Evolutionary conservation across 2,329 filamentous ascomycete genomes (phyloP).

Genomic region (Trichoderma atrobrunneum): DNA sequence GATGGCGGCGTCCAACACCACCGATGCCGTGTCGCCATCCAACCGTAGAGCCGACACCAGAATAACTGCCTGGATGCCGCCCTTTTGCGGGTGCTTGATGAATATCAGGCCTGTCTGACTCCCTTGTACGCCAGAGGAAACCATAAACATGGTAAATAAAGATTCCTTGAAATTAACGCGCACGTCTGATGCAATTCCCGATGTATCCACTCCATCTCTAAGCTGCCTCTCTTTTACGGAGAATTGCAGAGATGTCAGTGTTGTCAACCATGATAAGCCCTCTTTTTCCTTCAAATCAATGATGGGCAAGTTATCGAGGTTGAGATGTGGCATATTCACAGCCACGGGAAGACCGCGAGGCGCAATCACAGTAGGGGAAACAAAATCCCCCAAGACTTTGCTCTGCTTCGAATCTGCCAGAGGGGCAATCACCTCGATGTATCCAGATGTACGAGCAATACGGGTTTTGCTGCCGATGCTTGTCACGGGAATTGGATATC

Average conservation of each 20-base stretch:
- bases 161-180: slow-evolving; percentile 50
- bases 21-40: slow-evolving; percentile 40
- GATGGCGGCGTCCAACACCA: slow-evolving; percentile 48
- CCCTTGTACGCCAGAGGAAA: slow-evolving; percentile 45
- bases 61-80: slow-evolving; percentile 41
- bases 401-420: slow-evolving; percentile 27
- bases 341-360: slow-evolving; percentile 32
- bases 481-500: slow-evolving; percentile 41
- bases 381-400: slow-evolving; percentile 31
- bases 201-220: slow-evolving; percentile 29
- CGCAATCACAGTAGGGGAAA: slow-evolving; percentile 37
- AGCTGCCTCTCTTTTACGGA: slow-evolving; percentile 41
- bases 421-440: slow-evolving; percentile 44
- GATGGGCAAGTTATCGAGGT: slow-evolving; percentile 45
- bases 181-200: slow-evolving; percentile 29
- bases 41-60: slow-evolving; percentile 42
- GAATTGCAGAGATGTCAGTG: slow-evolving; percentile 40
- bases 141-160: slow-evolving; percentile 46
- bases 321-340: slow-evolving; percentile 42
- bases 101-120: slow-evolving; percentile 45
- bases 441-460: slow-evolving; percentile 43
- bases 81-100: slow-evolving; percentile 36
- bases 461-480: slow-evolving; percentile 37
- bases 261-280: slow-evolving; percentile 38
- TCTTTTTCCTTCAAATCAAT: slow-evolving; percentile 38